A percentile compares a stretch with the other conserved stretches of the same genome.
These are phyloP conservation scores for Phytophthora fragariae DNA, from an alignment of 352 stramenopile genomes.

Conservation along the genomic window DNA sequence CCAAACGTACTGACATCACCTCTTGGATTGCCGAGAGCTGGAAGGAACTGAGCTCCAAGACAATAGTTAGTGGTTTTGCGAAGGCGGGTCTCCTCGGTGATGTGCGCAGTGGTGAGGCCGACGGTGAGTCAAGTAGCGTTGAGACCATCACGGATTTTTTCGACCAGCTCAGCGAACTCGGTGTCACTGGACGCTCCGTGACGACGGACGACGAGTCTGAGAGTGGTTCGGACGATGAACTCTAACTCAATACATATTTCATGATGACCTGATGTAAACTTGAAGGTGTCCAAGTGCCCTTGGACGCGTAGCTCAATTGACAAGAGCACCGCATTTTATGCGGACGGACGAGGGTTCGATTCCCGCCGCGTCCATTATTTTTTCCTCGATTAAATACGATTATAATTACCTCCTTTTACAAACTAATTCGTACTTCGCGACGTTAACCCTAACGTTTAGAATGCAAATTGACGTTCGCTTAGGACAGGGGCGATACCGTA, in stretches of 20 bases:
- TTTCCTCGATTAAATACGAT: neutral
- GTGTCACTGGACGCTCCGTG: neutral
- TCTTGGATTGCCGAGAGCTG: conserved; percentile 7
- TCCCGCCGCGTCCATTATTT: conserved; percentile 5
- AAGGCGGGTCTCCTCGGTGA: conserved; percentile 9
- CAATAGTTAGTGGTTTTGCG: neutral
- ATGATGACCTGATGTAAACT: neutral
- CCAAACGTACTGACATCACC: conserved; percentile 7
- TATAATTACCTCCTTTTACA: neutral
- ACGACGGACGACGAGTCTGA: neutral
- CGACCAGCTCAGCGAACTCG: neutral
- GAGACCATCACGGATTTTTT: neutral
- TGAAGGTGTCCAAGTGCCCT: conserved; percentile 6
- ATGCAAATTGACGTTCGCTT: neutral
- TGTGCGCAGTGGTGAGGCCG: neutral
- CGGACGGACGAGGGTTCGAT: conserved; percentile 2
- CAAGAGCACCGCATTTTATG: conserved; percentile 6
- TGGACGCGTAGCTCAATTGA: conserved; percentile 11
- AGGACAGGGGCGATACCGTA: neutral
- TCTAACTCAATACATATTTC: neutral
- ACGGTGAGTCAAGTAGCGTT: neutral
- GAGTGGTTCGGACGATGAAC: neutral
- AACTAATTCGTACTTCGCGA: neutral
- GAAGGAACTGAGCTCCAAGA: neutral
- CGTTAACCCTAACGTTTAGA: neutral